These are phyloP conservation scores for Monilinia laxa DNA, from an alignment of 2,329 filamentous ascomycete species.

Conservation along the genomic window DNA sequence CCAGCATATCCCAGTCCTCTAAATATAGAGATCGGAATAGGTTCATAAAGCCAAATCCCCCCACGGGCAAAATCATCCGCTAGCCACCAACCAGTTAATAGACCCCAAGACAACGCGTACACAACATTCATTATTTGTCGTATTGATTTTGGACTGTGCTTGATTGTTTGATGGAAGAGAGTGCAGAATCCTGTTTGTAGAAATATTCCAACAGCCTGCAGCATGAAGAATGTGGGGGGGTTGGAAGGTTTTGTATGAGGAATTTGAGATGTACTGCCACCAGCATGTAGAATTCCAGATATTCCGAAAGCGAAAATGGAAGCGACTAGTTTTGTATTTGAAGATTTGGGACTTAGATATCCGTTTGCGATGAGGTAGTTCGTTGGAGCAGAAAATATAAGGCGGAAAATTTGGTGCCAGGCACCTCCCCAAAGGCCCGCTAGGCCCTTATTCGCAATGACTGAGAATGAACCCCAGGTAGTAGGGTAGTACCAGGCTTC, in stretches of 20 bases:
- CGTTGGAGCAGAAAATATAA: slow-evolving; percentile 64
- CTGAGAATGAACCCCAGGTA: slow-evolving; percentile 55
- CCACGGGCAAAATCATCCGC: slow-evolving; percentile 72
- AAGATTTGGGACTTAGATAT: slow-evolving; percentile 43
- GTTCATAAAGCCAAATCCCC: slow-evolving; percentile 79
- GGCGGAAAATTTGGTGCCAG: slow-evolving; percentile 91
- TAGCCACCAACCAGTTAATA: slow-evolving; percentile 63
- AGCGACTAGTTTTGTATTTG: slow-evolving; percentile 41
- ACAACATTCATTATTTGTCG: slow-evolving; percentile 58
- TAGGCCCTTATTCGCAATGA: slow-evolving; percentile 66
- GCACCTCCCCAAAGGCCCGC: slow-evolving; percentile 79
- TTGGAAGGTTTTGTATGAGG: slow-evolving; percentile 51
- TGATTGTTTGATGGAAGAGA: slow-evolving; percentile 39
- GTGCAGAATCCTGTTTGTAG: slow-evolving; percentile 52
- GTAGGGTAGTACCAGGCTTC: slow-evolving; percentile 62
- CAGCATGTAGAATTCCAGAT: slow-evolving; percentile 68
- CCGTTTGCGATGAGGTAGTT: slow-evolving; percentile 47
- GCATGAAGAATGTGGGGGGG: slow-evolving; percentile 67
- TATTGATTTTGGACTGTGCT: slow-evolving; percentile 47
- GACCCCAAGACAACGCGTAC: slow-evolving; percentile 66
- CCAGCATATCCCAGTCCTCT: slow-evolving; percentile 64
- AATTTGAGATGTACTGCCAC: slow-evolving; percentile 67
- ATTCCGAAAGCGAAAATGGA: slow-evolving; percentile 59
- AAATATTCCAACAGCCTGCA: slow-evolving; percentile 65
- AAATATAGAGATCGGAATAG: slow-evolving; percentile 73